Evolutionary conservation across 805 yeast species (phyloP).

Genomic region (Suhomyces prunicola): DNA sequence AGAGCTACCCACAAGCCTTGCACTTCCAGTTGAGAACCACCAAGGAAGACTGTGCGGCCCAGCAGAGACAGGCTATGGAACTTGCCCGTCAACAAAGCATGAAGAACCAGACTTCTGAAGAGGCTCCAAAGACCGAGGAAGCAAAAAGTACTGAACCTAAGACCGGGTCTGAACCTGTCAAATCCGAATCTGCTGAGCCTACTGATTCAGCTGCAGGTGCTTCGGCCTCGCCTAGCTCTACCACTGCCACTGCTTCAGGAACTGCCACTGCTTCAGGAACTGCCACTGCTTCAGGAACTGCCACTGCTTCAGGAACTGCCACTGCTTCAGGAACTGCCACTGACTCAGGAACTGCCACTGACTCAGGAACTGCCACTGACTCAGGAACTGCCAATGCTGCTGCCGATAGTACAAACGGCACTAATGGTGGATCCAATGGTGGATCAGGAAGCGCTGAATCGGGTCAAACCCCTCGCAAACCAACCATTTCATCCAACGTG

Average conservation of each 20-base stretch:
- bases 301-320: background rate
- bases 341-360: background rate
- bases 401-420: background rate
- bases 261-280: too few species aligned
- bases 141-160: background rate
- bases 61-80: slow-evolving; percentile 68
- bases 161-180: background rate
- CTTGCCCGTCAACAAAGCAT: slow-evolving; percentile 20
- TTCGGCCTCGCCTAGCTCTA: background rate
- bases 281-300: background rate
- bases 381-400: too few species aligned
- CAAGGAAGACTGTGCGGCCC: slow-evolving; percentile 85
- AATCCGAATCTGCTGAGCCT: background rate
- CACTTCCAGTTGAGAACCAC: slow-evolving; percentile 96
- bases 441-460: background rate
- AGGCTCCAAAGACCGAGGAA: background rate
- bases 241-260: background rate
- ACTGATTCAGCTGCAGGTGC: slow-evolving; percentile 4
- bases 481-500: slow-evolving; percentile 11
- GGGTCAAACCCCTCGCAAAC: background rate
- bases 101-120: background rate
- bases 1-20: slow-evolving; percentile 94
- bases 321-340: background rate
- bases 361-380: background rate
- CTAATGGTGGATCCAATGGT: background rate